These are phyloP conservation scores for Plasmodium billcollinsi DNA, from an alignment of 169 alveolate genomes.

Conservation along the genomic window DNA sequence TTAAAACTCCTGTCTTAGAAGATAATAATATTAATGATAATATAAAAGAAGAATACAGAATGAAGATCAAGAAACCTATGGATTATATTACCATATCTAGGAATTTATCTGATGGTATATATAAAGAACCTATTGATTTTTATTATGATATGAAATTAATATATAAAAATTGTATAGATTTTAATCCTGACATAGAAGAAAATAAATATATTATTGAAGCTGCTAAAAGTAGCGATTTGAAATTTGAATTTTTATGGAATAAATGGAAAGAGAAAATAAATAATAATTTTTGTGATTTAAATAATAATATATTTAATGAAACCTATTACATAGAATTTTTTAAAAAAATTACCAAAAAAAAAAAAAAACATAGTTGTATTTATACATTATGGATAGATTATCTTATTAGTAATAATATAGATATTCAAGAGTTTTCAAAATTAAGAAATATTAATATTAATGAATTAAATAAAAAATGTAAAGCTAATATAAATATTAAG, in stretches of 20 bases:
- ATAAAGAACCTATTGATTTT: slow-evolving; percentile 19
- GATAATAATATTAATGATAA: slow-evolving; percentile 25
- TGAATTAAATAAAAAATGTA: slow-evolving; percentile 22
- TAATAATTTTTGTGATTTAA: background rate
- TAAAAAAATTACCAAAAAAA: slow-evolving; percentile 32
- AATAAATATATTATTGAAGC: slow-evolving; percentile 53
- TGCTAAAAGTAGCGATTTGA: slow-evolving; percentile 36
- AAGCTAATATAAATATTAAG: background rate
- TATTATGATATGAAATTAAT: slow-evolving; percentile 40
- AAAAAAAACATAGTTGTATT: slow-evolving; percentile 34
- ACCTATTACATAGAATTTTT: slow-evolving; percentile 25
- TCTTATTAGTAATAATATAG: slow-evolving; percentile 11
- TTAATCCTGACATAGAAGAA: slow-evolving; percentile 40
- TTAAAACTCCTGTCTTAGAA: slow-evolving; percentile 53
- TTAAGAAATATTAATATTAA: slow-evolving; percentile 16
- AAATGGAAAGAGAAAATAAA: slow-evolving; percentile 30
- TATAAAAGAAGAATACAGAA: slow-evolving; percentile 35
- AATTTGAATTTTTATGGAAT: slow-evolving; percentile 28
- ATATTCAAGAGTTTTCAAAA: slow-evolving; percentile 15
- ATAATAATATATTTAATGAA: slow-evolving; percentile 13
- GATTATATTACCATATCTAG: slow-evolving; percentile 43
- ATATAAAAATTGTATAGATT: slow-evolving; percentile 46
- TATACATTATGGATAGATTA: slow-evolving; percentile 42
- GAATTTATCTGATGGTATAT: slow-evolving; percentile 24
- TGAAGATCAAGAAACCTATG: slow-evolving; percentile 49